Evolutionary conservation across 2,329 filamentous ascomycete species (phyloP), one percentile per base, ranked within the genome.

Genomic region (Fusarium sp.): DNA sequence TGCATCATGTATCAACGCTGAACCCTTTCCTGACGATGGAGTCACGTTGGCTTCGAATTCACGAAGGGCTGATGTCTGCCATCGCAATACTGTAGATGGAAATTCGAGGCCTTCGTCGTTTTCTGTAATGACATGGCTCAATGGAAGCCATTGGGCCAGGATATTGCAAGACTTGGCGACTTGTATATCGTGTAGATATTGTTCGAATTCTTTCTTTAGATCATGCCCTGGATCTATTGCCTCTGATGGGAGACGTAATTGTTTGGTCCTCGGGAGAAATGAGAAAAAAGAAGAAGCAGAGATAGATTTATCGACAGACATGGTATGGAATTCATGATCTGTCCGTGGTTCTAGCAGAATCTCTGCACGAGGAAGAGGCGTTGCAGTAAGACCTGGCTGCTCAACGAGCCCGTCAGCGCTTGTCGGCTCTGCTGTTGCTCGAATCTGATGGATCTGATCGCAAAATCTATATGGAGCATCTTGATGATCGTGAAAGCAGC

Each of bases 61-160:
- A 32, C 69, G 61, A 1, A 57, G 41, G 4, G 73, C 59, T 9
- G 74, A 49, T 8, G 53, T 42, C 15, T 67, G 67, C 44, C 72
- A 59, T 43, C 66, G 62, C 14, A 44, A 49, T 10, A 64, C 37
- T 4, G 55, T 37, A 2, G 59, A 48, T 3, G 73, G 62, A 27
- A 76, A 74, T 0, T 8, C 25, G 1, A 76, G 43, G 2, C 71
- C 68, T 44, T 73, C 70, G 9, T 75, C 73, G 3, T 60, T 68
- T 2, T 67, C 63, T 6, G 23, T 4, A 17, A 58, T 53, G 7
- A 69, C 55, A 6, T 63, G 42, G 14, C 49, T 61, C 1, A 77
- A 46, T 11, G 75, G 75, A 10, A 77, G 67, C 72, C 73, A 76
- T 35, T 69, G 52, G 0, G 36, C 35, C 4, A 63, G 44, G 4